Evolutionary conservation across 371 early-diverging fungal genomes (phyloP), one percentile per base, ranked within the genome.

Genomic region (Mortierella sp.): DNA sequence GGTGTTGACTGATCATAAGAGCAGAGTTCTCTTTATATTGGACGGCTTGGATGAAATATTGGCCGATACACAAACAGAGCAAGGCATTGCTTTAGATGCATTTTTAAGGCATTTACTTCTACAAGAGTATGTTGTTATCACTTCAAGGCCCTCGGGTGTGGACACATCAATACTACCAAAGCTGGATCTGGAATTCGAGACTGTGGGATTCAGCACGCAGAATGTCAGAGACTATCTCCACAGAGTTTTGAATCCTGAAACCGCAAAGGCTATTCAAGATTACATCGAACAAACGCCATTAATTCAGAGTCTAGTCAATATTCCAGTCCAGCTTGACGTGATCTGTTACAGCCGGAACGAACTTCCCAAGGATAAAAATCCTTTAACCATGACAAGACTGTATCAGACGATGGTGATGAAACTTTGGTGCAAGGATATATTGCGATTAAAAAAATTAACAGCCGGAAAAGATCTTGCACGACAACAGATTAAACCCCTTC

Each of bases 11-110:
- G 61, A 60, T 47, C 18, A 65, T 16, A 24, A 49, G 28, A 65
- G 61, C 51, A 66, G 32, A 32, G 64, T 67, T 20, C 68, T 73
- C 18, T 73, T 73, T 58, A 62, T 73, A 45, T 55, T 73, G 57
- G 73, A 73, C 35, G 73, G 73, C 28, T 52, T 66, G 62, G 73
- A 73, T 47, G 73, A 73, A 40, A 58, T 73, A 28, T 43, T 45
- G 18, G 60, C 51, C 32, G 61, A 72, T 61, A 20, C 32, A 9
- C 37, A 49, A 3, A 6, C 47, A 8, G 68, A 57, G 2, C 45
- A 39, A 14, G 43, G 16, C 6, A 43, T 9, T 12, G 47, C 62
- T 35, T 35, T 73, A 37, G 35, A 10, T 28, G 10, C n/a, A 35
- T 63, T 73, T 16, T 24, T 73, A 1, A 28, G 1, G n/a, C n/a